Conservation (phyloP, 2,329 filamentous ascomycete genomes). For the Exophiala aquamarina region DNA sequence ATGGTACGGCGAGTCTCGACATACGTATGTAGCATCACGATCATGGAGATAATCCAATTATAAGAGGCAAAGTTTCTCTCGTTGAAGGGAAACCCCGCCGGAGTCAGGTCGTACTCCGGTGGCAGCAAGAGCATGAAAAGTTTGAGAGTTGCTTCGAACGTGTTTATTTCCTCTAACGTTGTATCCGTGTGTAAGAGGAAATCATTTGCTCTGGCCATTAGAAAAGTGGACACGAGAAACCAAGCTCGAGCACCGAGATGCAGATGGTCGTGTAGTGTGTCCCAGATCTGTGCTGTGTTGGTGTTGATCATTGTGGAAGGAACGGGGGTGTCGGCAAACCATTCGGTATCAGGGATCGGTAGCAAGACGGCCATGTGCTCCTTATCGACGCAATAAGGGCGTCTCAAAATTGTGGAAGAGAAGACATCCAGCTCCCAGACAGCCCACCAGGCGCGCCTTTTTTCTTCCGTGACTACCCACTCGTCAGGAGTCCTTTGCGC, state of each 20-base stretch:
- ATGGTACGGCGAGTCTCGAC: not conserved
- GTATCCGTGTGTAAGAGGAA: not conserved
- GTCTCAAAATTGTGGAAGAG: conserved; percentile 4
- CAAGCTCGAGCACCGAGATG: conserved; percentile 4
- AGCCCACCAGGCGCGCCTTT: conserved; percentile 9
- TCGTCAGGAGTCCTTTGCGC: not conserved
- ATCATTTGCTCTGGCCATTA: conserved; percentile 4
- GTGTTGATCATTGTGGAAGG: conserved; percentile 1
- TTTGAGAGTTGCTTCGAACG: conserved; percentile 2
- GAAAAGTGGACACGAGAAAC: conserved; percentile 9
- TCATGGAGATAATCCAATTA: conserved; percentile 4
- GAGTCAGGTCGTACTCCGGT: not conserved
- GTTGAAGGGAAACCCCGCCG: not conserved
- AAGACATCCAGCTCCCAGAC: conserved; percentile 15
- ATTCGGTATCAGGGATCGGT: conserved; percentile 3
- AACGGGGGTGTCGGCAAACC: conserved; percentile 6
- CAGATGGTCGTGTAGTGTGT: not conserved
- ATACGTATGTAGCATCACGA: conserved; percentile 9
- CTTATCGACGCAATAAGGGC: conserved; percentile 7
- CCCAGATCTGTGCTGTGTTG: not conserved
- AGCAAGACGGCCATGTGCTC: conserved; percentile 7
- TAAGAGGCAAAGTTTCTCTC: conserved; percentile 5
- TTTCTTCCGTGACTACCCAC: conserved; percentile 3
- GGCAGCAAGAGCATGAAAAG: conserved; percentile 7
- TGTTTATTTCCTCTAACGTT: not conserved